Percentiles rank a stretch among this genome's conserved stretches.
Evolutionary conservation across 345 rosid species (phyloP).

Genomic region (Hibiscus mutabilis): DNA sequence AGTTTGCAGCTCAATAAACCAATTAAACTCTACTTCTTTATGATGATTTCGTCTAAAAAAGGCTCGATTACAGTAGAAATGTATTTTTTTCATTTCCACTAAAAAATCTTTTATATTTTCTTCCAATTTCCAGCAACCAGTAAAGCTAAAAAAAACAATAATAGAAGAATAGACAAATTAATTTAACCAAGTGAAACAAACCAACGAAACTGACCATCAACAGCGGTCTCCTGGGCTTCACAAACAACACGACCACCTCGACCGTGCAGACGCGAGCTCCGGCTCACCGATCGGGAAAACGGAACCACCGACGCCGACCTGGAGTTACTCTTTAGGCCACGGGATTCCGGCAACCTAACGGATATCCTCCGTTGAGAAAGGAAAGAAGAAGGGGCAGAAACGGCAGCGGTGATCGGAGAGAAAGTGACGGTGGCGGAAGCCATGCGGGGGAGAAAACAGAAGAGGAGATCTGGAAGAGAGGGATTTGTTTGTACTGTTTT

Average conservation of each 20-base stretch:
- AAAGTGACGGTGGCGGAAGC: slow-evolving; percentile 9
- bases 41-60: not conserved
- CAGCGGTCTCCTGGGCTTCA: slow-evolving; percentile 25
- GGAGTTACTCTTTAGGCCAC: slow-evolving; percentile 18
- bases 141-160: not conserved
- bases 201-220: slow-evolving; percentile 15
- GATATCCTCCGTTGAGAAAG: slow-evolving; percentile 5
- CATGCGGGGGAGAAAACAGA: slow-evolving; percentile 8
- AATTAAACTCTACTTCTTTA: not conserved
- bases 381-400: slow-evolving; percentile 11
- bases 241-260: slow-evolving; percentile 19
- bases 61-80: no score
- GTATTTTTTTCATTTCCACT: not conserved
- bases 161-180: not conserved
- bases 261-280: not conserved
- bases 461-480: not conserved
- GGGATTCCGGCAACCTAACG: slow-evolving; percentile 8
- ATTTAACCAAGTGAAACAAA: not conserved
- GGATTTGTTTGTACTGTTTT: not conserved
- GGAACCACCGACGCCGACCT: not conserved
- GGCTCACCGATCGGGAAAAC: slow-evolving; percentile 14
- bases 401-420: not conserved
- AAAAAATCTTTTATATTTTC: not conserved
- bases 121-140: not conserved
- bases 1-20: not conserved